Evolutionary conservation across 164 flowering plant genomes (phyloP).

Genomic region (Aristolochia contorta): DNA sequence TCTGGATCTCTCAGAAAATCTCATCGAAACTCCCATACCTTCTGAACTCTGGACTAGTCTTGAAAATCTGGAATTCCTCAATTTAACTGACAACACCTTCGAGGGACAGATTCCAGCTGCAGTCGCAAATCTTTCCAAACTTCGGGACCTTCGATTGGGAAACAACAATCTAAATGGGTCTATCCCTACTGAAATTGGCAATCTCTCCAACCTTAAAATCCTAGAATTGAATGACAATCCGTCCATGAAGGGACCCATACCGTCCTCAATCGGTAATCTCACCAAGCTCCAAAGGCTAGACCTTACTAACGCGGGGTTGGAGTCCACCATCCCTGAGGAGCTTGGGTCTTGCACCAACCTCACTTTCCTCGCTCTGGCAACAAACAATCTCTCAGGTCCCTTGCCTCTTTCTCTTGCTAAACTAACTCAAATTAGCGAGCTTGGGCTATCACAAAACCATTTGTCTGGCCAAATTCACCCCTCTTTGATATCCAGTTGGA

Average conservation of each 20-base stretch:
- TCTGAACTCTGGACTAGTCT: not conserved
- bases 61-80: slow-evolving; percentile 12
- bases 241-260: slow-evolving; percentile 15
- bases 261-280: slow-evolving; percentile 19
- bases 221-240: slow-evolving; percentile 15
- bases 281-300: slow-evolving; percentile 13
- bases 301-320: slow-evolving; percentile 9
- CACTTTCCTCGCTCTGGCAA: slow-evolving; percentile 9
- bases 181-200: slow-evolving; percentile 15
- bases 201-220: slow-evolving; percentile 13
- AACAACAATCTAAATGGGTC: slow-evolving; percentile 14
- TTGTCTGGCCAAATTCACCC: slow-evolving; percentile 17
- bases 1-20: slow-evolving; percentile 14
- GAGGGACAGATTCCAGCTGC: too few relatives aligned
- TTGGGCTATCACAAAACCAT: slow-evolving; percentile 13
- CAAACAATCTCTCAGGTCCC: slow-evolving; percentile 12
- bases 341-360: slow-evolving; percentile 21
- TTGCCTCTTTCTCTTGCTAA: slow-evolving; percentile 16
- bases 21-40: slow-evolving; percentile 13
- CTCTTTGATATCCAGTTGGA: slow-evolving; percentile 19
- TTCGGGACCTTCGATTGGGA: slow-evolving; percentile 13
- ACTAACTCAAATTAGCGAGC: slow-evolving; percentile 8
- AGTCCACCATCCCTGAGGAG: slow-evolving; percentile 20
- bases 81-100: not conserved
- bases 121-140: not conserved